A percentile compares a stretch with the other conserved stretches of the same genome.
These are phyloP conservation scores for Saccharomycopsis fodiens DNA, from an alignment of 805 yeast genomes.

Conservation along the genomic window DNA sequence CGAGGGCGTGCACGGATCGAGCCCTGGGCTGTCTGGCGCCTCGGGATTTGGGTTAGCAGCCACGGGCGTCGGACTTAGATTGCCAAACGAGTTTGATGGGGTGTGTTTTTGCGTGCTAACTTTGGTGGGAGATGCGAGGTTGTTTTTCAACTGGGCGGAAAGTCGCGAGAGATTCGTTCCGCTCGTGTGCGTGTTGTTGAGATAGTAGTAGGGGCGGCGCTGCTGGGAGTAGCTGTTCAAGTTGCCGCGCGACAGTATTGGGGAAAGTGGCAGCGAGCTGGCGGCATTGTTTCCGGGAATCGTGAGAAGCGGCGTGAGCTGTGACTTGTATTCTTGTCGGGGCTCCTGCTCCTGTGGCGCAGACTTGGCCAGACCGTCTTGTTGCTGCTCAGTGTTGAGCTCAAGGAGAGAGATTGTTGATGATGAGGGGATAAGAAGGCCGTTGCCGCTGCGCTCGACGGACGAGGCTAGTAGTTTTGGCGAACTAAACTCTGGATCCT, in stretches of 20 bases:
- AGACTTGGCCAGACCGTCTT: not conserved
- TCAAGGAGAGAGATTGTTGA: constrained; percentile 19
- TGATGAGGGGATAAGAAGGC: constrained; percentile 18
- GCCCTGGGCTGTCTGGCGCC: constrained; percentile 16
- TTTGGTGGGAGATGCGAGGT: not conserved
- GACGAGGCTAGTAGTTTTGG: constrained; percentile 19
- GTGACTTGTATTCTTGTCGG: not conserved
- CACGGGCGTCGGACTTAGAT: not conserved
- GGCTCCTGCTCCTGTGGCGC: not conserved
- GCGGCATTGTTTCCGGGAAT: not conserved
- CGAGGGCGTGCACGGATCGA: constrained; percentile 9
- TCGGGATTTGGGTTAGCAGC: not conserved
- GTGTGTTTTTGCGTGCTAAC: not conserved
- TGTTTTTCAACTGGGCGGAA: constrained; percentile 16
- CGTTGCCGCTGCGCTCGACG: constrained; percentile 16
- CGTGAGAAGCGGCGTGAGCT: not conserved
- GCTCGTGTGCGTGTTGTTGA: not conserved
- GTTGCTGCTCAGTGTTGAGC: not conserved
- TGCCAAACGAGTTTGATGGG: not conserved
- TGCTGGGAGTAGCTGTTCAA: constrained; percentile 9
- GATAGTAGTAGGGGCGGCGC: constrained; percentile 13
- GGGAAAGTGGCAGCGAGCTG: not conserved
- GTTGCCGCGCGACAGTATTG: constrained; percentile 1
- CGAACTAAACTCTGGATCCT: constrained; percentile 6
- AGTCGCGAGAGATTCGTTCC: constrained; percentile 11